A percentile compares a stretch with the other conserved stretches of the same genome.
Conservation (phyloP, 495 filamentous ascomycete species). For the Penicillium samsonianum region DNA sequence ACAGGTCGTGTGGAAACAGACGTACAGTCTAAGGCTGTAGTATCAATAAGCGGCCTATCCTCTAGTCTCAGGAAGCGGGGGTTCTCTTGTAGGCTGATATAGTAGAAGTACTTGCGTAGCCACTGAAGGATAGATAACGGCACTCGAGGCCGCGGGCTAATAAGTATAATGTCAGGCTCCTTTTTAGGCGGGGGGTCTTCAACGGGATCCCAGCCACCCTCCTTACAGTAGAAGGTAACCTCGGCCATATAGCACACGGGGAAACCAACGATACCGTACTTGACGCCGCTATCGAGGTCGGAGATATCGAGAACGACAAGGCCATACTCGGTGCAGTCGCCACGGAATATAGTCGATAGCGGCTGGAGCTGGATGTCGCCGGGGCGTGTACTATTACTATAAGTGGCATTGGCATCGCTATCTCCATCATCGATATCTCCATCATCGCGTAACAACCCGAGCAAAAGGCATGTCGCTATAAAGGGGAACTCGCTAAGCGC, state of each 20-base stretch:
- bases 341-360: conserved; percentile 21
- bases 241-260: conserved; percentile 19
- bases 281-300: no score
- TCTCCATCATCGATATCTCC: no score
- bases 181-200: conserved; percentile 15
- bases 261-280: conserved; percentile 22
- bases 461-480: conserved; percentile 23
- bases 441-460: conserved; percentile 18
- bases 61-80: conserved; percentile 8
- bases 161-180: conserved; percentile 15
- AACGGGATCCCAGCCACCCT: conserved; percentile 16
- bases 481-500: no score
- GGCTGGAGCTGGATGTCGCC: no score
- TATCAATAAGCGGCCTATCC: conserved; percentile 16
- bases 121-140: conserved; percentile 15
- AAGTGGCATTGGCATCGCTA: neutral
- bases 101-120: conserved; percentile 8
- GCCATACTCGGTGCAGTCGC: conserved; percentile 19
- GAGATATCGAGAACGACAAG: conserved; percentile 23
- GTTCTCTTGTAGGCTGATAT: neutral
- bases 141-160: conserved; percentile 16
- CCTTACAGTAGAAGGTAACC: neutral
- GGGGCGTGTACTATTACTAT: conserved; percentile 3
- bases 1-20: no score
- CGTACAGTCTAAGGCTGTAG: conserved; percentile 21